These are phyloP conservation scores for Fusarium anguioides DNA, from an alignment of 2,329 filamentous ascomycete genomes.

Conservation along the genomic window DNA sequence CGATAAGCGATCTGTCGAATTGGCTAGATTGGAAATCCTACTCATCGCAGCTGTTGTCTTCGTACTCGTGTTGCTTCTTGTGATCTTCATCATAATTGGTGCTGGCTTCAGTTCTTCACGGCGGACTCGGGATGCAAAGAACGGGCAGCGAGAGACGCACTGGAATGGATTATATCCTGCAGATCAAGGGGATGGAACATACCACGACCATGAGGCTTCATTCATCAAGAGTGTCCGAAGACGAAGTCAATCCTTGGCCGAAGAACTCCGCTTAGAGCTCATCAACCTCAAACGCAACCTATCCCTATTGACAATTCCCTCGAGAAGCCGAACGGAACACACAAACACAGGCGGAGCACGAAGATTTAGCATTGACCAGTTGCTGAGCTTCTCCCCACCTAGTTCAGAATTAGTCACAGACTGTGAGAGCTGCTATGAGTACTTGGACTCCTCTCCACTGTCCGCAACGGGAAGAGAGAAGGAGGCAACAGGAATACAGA, in stretches of 20 bases:
- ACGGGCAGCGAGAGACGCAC: constrained; percentile 31
- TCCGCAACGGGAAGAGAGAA: constrained; percentile 40
- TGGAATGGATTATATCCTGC: constrained; percentile 32
- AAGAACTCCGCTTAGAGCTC: constrained; percentile 43
- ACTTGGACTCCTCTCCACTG: constrained; percentile 37
- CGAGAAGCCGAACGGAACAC: constrained; percentile 4
- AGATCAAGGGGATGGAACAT: constrained; percentile 16
- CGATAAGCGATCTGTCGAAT: constrained; percentile 40
- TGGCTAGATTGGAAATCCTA: constrained; percentile 49
- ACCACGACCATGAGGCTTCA: constrained; percentile 32
- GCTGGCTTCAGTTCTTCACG: constrained; percentile 35
- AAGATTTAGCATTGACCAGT: constrained; percentile 35
- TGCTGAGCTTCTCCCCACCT: constrained; percentile 22
- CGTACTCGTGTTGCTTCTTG: constrained; percentile 49
- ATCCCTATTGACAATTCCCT: constrained; percentile 17
- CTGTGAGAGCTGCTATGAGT: constrained; percentile 34
- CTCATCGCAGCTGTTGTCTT: constrained; percentile 50
- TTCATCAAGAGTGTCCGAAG: constrained; percentile 44
- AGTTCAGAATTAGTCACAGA: constrained; percentile 29
- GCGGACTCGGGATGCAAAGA: constrained; percentile 24
- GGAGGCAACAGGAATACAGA: constrained; percentile 24
- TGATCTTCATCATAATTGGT: constrained; percentile 48
- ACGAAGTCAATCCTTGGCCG: constrained; percentile 43
- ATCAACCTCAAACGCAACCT: constrained; percentile 36
- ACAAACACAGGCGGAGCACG: constrained; percentile 1